Percentiles rank a stretch among this genome's conserved stretches.
Evolutionary conservation across 352 stramenopile genomes (phyloP).

Genomic region (Globisporangium spinosum): DNA sequence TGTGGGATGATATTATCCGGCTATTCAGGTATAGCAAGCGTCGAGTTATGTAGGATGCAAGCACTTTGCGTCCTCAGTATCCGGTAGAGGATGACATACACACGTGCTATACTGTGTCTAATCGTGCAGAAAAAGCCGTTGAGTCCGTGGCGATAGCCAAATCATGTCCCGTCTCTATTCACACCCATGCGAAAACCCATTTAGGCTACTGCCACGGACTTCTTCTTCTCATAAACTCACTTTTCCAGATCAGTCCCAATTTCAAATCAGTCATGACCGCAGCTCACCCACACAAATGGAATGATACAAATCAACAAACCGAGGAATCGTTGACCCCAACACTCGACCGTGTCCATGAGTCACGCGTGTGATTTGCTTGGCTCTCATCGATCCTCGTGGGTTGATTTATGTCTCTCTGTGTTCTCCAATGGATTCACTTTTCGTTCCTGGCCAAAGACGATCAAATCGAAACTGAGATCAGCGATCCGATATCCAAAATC

Average conservation of each 20-base stretch:
- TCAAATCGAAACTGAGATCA: background rate
- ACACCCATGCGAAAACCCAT: background rate
- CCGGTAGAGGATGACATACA: background rate
- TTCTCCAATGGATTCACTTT: background rate
- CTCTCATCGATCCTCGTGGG: background rate
- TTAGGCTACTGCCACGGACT: background rate
- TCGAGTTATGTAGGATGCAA: background rate
- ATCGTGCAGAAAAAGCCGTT: background rate
- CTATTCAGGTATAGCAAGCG: background rate
- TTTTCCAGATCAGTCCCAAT: background rate
- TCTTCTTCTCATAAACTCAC: background rate
- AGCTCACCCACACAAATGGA: background rate
- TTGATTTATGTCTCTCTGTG: background rate
- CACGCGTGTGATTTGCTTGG: background rate
- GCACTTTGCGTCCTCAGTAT: background rate
- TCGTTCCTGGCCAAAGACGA: background rate
- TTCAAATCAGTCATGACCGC: background rate
- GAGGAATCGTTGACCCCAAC: background rate
- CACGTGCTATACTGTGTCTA: background rate
- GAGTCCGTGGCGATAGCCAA: slow-evolving; percentile 5
- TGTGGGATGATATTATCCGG: background rate
- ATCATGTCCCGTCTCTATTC: background rate
- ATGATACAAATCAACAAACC: background rate
- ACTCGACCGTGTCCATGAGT: background rate
- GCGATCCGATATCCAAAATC: background rate